Evolutionary conservation across 2,329 filamentous ascomycete genomes (phyloP).

Genomic region (Diaporthe vexans): DNA sequence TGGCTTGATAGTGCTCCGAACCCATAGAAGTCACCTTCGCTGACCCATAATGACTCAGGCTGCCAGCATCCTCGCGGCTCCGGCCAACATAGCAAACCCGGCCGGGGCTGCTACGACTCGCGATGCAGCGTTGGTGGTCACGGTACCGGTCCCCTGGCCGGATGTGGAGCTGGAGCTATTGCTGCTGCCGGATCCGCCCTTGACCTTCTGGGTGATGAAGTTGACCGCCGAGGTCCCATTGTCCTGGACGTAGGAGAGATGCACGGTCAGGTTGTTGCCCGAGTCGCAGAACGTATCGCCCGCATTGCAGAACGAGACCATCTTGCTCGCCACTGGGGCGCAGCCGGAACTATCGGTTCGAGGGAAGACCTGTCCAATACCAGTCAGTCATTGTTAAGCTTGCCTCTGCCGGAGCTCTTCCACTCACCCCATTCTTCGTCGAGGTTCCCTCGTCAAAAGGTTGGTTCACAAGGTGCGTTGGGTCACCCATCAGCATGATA

Average conservation of each 20-base stretch:
- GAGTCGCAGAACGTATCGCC: constrained; percentile 48
- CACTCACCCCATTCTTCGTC: constrained; percentile 44
- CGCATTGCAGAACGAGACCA: constrained; percentile 47
- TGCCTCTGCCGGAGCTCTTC: background rate
- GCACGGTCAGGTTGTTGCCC: constrained; percentile 42
- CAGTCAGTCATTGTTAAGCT: background rate
- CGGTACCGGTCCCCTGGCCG: background rate
- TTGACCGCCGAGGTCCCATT: constrained; percentile 45
- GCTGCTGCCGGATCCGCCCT: constrained; percentile 27
- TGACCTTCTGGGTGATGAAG: constrained; percentile 45
- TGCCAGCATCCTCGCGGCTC: constrained; percentile 9
- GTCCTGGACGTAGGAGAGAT: constrained; percentile 46
- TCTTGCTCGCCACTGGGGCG: constrained; percentile 43
- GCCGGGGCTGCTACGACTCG: background rate
- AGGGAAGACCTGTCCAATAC: constrained; percentile 44
- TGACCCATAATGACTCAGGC: background rate
- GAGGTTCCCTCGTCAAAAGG: constrained; percentile 46
- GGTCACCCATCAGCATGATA: constrained; percentile 46
- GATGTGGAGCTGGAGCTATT: constrained; percentile 5
- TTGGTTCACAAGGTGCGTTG: constrained; percentile 40
- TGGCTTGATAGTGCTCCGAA: background rate
- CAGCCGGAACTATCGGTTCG: constrained; percentile 44
- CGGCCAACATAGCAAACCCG: background rate
- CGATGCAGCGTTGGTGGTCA: background rate
- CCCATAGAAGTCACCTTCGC: no score